phyloP scores from a whole-genome alignment of 2,329 filamentous ascomycete species.

The Cordyceps cateniannulata region DNA sequence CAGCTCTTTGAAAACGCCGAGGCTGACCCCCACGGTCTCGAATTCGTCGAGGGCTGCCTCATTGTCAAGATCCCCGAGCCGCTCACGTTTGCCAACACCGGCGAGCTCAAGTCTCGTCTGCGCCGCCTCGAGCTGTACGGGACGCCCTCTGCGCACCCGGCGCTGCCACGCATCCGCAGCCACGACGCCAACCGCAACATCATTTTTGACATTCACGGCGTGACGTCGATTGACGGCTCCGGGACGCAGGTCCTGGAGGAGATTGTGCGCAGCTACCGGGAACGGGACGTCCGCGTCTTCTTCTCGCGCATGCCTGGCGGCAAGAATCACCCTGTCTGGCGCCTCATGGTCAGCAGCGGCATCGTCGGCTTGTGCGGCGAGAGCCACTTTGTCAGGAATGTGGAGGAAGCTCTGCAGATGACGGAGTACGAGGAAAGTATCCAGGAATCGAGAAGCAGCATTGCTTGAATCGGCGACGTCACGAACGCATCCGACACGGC shows the following conservation, averaged over 20 bases:
- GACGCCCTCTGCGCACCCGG: conserved; percentile 77
- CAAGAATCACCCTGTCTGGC: conserved; percentile 54
- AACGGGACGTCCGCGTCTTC: conserved; percentile 69
- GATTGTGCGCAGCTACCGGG: conserved; percentile 76
- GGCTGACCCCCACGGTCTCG: conserved; percentile 63
- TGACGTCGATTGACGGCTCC: conserved; percentile 87
- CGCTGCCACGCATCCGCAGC: conserved; percentile 69
- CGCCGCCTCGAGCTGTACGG: conserved; percentile 84
- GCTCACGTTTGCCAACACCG: conserved; percentile 93
- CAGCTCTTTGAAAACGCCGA: conserved; percentile 82
- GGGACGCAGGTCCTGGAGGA: conserved; percentile 87
- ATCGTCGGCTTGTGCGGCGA: conserved; percentile 77
- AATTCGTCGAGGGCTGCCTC: conserved; percentile 85
- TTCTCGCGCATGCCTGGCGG: conserved; percentile 54
- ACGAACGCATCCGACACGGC: not conserved
- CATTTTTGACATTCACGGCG: conserved; percentile 97
- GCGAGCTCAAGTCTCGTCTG: conserved; percentile 78
- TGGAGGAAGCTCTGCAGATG: conserved; percentile 76
- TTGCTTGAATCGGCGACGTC: not conserved
- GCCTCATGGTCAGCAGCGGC: conserved; percentile 68
- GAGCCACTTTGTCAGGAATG: conserved; percentile 71
- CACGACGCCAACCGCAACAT: conserved; percentile 84
- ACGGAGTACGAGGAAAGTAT: conserved; percentile 63
- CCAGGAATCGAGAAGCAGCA: conserved; percentile 13
- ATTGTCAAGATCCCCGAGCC: conserved; percentile 98